Base-by-base conservation (phyloP, 371 early-diverging fungal genomes). In the Syncephalastrum sp. region DNA sequence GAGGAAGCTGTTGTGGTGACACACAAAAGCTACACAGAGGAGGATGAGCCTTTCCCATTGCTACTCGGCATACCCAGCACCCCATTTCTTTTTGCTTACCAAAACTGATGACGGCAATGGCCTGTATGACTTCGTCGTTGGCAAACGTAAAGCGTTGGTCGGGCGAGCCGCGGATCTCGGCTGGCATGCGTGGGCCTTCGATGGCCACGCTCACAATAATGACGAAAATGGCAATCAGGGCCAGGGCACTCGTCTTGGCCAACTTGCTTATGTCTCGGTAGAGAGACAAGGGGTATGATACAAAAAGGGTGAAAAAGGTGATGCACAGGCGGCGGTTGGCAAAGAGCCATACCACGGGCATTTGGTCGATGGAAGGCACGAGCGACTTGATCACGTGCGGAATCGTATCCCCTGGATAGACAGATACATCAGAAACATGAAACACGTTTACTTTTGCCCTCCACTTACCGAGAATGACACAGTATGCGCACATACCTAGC, bases 1-100 rank as follows among this genome's bases (percentile, higher is more conserved):
- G 57, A 90, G 65, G 56, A 92, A 89, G 38, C 86, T 86, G 67
- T 90, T 92, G 68, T 92, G 92, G 64, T 92, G 91, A 59, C 91
- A 92, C 14, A 92, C 92, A 71, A 91, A 90, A 1, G 92, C 87
- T 86, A 59, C 1, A 47, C 16, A 59, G 6, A 42, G 5, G 21
- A 49, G 46, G 33, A 17, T 47, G 6, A 42, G 42, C 19, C 15
- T 12, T 17, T 29, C 16, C 2, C 21, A 1, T 1, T 21, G 21
- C 21, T 21, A 21, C 1, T 2, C 21, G 21, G 21, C 21, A 21
- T 21, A 21, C 21, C 21, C 21, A 21, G 2, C 21, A 27, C 27
- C 27, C 27, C 27, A 14, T 47, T 19, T 47, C 29, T 24, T 12
- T 33, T 10, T 24, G 7, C 63, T 64, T 75, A 87, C 87, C 92